Base-by-base conservation (phyloP, 164 flowering plant genomes). In the Euptelea pleiosperma region DNA sequence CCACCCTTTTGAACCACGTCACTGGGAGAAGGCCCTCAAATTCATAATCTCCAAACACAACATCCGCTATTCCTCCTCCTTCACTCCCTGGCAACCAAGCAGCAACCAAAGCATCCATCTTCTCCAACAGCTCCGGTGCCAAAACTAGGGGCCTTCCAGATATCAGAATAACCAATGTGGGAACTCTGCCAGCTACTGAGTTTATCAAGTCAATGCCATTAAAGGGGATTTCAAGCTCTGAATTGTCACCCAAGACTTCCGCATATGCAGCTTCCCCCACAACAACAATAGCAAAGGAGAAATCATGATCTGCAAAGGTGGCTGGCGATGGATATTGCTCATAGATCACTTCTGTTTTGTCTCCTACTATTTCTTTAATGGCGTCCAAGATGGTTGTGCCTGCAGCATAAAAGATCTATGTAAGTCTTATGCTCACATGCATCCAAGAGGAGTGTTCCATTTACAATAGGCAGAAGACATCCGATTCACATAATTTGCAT, bases 61-160 rank as follows among this genome's bases (percentile, higher is more conserved):
- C 93, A 70, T 91, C 97, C 3, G 87, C 52, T 11, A 91, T 64
- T 54, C 97, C 93, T 8, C 1, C 51, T 42, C 93, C 89, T 72
- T 91, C 96, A 44, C 70, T 87, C 50, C 97, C 95, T 46, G 97
- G 93, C 65, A 87, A 68, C 89, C 94, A 90, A 55, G 95, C 93
- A 47, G 86, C 97, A 40, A 86, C 73, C 1, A 91, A 65, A 37
- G 82, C 91, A 30, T 86, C 89, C 0, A 79, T 70, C 56, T 81
- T 84, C 18, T 77, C 84, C 68, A 91, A 57, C 26, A 85, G 49
- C 58, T 40, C n/a, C 10, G 85, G 83, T 48, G 80, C 89, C 46
- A 86, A 8, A 29, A 82, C 80, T 58, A 87, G 45, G 5, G 97
- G 96, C 54, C 96, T 72, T 47, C 97, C 97, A 26, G 97, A 81